Conservation (phyloP, 129 eudicot species). For the Tagetes patula region DNA sequence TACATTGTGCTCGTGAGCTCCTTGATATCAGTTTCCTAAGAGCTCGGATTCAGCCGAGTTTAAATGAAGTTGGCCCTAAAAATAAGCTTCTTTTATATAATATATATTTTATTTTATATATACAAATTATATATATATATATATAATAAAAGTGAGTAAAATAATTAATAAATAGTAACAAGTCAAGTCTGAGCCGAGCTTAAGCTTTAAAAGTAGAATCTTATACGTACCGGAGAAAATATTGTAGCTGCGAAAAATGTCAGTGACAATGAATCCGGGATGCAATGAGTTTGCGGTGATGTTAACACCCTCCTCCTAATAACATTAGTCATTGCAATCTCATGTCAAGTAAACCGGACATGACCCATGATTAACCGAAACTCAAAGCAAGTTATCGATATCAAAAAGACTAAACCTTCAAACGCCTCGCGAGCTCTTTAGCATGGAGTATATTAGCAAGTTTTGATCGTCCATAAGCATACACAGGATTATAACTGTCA, state of each 20-base stretch:
- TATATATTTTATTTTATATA: too few species aligned
- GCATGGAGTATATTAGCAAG: conserved; percentile 40
- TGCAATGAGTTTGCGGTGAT: conserved; percentile 31
- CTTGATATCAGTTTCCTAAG: too few species aligned
- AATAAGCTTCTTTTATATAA: too few species aligned
- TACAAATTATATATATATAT: too few species aligned
- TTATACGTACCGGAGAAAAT: conserved; percentile 26
- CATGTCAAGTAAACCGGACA: neutral
- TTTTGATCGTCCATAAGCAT: conserved; percentile 38
- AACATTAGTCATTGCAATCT: neutral
- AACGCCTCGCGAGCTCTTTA: conserved; percentile 34
- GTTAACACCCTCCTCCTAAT: conserved; percentile 31
- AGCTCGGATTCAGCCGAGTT: too few species aligned
- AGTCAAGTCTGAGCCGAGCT: too few species aligned
- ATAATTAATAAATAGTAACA: too few species aligned
- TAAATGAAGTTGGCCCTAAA: too few species aligned
- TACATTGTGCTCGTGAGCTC: too few species aligned
- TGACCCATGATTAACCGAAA: neutral
- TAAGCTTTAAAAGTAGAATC: neutral
- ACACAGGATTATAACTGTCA: conserved; percentile 18
- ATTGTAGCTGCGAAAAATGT: conserved; percentile 22
- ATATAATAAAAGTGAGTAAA: too few species aligned
- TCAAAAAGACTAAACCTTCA: conserved; percentile 19
- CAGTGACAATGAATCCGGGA: conserved; percentile 34
- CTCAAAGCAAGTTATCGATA: neutral